Conservation (phyloP, 495 filamentous ascomycete genomes). For the Penicillium cinerascens region DNA sequence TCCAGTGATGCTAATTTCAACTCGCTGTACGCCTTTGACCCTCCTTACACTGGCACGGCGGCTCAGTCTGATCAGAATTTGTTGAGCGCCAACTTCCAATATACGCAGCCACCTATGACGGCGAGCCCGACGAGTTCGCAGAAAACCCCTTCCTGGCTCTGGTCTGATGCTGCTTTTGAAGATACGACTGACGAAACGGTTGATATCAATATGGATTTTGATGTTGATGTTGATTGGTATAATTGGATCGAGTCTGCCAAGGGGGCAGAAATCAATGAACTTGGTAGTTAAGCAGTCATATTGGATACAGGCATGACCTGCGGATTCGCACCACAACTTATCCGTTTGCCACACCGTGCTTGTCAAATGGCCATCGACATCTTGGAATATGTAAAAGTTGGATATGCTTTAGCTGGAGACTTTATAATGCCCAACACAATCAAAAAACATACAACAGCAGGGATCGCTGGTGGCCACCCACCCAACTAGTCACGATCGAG, state of each 20-base stretch:
- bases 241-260: constrained; percentile 48
- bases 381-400: no score
- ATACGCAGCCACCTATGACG: not conserved
- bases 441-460: no score
- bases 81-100: not conserved
- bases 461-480: no score
- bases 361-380: no score
- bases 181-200: constrained; percentile 20
- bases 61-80: not conserved
- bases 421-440: no score
- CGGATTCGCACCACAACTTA: no score
- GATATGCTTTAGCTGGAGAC: no score
- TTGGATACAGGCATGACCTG: not conserved
- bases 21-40: not conserved
- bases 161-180: constrained; percentile 24
- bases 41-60: not conserved
- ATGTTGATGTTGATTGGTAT: constrained; percentile 45
- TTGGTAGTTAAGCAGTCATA: not conserved
- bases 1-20: not conserved
- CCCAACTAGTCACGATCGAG: no score
- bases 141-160: constrained; percentile 29
- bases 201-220: constrained; percentile 37
- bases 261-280: constrained; percentile 1
- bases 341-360: no score
- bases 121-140: not conserved